These are phyloP conservation scores for Zostera marina DNA, from an alignment of 116 monocot genomes.

Conservation along the genomic window DNA sequence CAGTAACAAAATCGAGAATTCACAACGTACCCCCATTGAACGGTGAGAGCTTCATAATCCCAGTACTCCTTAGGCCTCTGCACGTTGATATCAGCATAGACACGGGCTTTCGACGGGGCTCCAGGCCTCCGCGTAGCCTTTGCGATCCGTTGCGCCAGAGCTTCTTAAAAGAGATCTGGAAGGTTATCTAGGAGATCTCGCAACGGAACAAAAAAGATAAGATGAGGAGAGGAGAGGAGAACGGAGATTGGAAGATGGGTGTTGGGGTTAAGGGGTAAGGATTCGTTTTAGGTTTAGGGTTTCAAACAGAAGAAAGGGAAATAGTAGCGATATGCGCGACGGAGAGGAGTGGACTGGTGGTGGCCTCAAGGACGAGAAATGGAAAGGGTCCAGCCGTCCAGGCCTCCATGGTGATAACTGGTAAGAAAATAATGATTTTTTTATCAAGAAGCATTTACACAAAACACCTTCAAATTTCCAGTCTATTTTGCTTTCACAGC, in stretches of 20 bases:
- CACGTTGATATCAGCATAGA: conserved; percentile 10
- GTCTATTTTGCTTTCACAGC: too few species aligned
- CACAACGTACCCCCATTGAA: conserved; percentile 17
- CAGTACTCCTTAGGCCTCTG: conserved; percentile 21
- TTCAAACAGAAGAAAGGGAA: not conserved
- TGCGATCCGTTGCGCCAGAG: conserved; percentile 53
- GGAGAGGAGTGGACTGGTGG: conserved; percentile 9
- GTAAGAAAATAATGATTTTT: not conserved
- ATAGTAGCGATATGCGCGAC: conserved; percentile 9
- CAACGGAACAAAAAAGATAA: conserved; percentile 5
- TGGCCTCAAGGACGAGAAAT: conserved; percentile 43
- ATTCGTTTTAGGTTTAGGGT: not conserved
- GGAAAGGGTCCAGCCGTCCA: too few species aligned
- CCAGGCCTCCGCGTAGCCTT: conserved; percentile 58
- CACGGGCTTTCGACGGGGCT: conserved; percentile 16
- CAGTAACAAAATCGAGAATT: not conserved
- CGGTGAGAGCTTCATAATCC: conserved; percentile 19
- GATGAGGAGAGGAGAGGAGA: not conserved
- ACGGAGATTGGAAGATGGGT: conserved; percentile 4
- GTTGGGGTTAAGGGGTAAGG: too few species aligned
- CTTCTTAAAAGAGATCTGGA: conserved; percentile 15
- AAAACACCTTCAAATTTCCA: too few species aligned
- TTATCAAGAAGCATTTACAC: too few species aligned
- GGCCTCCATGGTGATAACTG: too few species aligned
- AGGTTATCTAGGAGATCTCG: conserved; percentile 14